Percentiles rank a stretch among this genome's conserved stretches.
Conservation (phyloP, 805 yeast genomes). For the Kluyveromyces starmeri region DNA sequence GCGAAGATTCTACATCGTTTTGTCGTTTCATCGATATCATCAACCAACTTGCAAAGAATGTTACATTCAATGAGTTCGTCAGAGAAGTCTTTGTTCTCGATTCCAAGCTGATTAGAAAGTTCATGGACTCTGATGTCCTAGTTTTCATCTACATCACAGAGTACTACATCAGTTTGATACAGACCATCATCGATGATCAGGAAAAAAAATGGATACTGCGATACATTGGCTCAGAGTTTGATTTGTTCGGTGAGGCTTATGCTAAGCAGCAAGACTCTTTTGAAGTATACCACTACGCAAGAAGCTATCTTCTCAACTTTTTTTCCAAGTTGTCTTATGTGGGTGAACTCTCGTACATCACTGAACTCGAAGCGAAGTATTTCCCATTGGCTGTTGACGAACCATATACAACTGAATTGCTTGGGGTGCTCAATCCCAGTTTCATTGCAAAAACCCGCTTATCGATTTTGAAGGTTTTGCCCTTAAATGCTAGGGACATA, state of each 20-base stretch:
- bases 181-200: constrained; percentile 1
- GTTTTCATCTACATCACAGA: constrained; percentile 17
- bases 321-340: constrained; percentile 20
- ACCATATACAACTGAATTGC: constrained; percentile 15
- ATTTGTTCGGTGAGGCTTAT: constrained; percentile 16
- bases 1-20: constrained; percentile 10
- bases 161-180: constrained; percentile 15
- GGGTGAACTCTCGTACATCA: constrained; percentile 12
- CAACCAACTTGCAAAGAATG: constrained; percentile 8
- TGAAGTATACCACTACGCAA: constrained; percentile 17
- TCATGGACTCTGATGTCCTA: constrained; percentile 16
- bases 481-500: constrained; percentile 9
- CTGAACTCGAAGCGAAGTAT: constrained; percentile 14
- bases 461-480: constrained; percentile 8
- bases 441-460: constrained; percentile 15
- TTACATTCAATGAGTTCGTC: constrained; percentile 13
- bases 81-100: constrained; percentile 14
- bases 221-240: constrained; percentile 9
- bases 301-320: constrained; percentile 16
- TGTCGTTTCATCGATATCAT: constrained; percentile 22
- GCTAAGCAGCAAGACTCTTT: constrained; percentile 10
- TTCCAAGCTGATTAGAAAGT: constrained; percentile 10
- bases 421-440: constrained; percentile 24
- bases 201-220: constrained; percentile 13
- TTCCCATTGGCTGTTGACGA: constrained; percentile 13